Conservation (phyloP, 2,329 filamentous ascomycete species). For the Amauroascus verrucosus region DNA sequence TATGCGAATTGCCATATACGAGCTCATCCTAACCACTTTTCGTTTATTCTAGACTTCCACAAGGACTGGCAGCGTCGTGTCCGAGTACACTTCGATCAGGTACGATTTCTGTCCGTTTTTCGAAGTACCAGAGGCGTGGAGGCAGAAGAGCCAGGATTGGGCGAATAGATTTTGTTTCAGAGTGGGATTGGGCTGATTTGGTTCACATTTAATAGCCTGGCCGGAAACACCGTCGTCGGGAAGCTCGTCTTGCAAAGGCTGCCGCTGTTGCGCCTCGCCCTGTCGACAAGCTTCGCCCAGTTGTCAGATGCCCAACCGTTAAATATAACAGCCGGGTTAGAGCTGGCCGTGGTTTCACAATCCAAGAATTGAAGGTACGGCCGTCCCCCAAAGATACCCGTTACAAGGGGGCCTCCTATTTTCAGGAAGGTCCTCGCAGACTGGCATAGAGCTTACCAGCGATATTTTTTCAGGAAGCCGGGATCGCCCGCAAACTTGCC, state of each 20-base stretch:
- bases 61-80: constrained; percentile 99
- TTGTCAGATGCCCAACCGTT: constrained; percentile 95
- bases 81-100: constrained; percentile 99
- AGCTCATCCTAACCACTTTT: constrained; percentile 21
- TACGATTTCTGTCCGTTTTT: constrained; percentile 42
- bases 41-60: constrained; percentile 65
- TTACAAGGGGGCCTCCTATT: no score
- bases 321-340: constrained; percentile 99
- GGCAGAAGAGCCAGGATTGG: neutral
- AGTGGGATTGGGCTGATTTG: constrained; percentile 6
- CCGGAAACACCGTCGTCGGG: constrained; percentile 86
- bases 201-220: constrained; percentile 57
- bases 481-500: constrained; percentile 87
- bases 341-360: constrained; percentile 93
- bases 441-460: neutral
- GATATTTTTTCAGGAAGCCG: constrained; percentile 60
- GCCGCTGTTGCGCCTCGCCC: constrained; percentile 90
- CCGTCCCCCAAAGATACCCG: constrained; percentile 10
- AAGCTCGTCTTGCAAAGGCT: constrained; percentile 88
- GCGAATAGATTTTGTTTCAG: neutral
- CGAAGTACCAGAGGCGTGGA: neutral
- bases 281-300: constrained; percentile 89
- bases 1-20: neutral
- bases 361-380: constrained; percentile 92
- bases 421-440: no score